Percentiles rank a stretch among this genome's conserved stretches.
phyloP scores from a whole-genome alignment of 148 eudicot genomes.

The Persicaria tinctoria region DNA sequence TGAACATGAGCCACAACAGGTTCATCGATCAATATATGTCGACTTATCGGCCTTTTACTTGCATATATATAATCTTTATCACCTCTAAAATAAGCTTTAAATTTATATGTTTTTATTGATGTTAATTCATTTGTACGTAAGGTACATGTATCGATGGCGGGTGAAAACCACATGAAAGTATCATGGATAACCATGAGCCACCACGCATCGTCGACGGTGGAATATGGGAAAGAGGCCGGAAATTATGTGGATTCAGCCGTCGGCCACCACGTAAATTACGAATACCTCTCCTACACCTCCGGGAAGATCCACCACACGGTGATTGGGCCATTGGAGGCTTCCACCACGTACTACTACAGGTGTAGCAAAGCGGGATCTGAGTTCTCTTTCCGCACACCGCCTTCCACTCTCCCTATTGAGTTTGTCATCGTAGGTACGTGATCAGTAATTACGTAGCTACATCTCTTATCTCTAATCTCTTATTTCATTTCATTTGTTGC shows the following conservation, averaged over 20 bases:
- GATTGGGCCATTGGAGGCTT: conserved; percentile 11
- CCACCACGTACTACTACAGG: conserved; percentile 15
- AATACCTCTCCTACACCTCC: conserved; percentile 9
- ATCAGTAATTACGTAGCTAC: neutral
- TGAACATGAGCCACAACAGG: conserved; percentile 5
- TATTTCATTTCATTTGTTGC: neutral
- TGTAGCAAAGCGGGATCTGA: conserved; percentile 5
- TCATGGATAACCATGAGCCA: conserved; percentile 14
- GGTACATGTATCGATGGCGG: conserved; percentile 65
- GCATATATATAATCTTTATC: too few species aligned
- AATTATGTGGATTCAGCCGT: neutral
- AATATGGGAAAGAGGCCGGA: conserved; percentile 8
- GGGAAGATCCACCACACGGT: conserved; percentile 15
- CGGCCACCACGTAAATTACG: conserved; percentile 6
- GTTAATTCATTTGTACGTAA: neutral
- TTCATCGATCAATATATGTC: neutral
- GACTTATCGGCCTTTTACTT: neutral
- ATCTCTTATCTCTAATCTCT: neutral
- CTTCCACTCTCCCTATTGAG: conserved; percentile 9
- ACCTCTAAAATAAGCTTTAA: too few species aligned
- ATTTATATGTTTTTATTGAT: neutral
- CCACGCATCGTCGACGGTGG: neutral
- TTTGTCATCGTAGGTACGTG: conserved; percentile 15
- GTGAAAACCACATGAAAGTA: conserved; percentile 54
- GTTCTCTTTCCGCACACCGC: conserved; percentile 10